These are phyloP conservation scores for Rutstroemia sp. DNA, from an alignment of 2,329 filamentous ascomycete species.

Conservation along the genomic window DNA sequence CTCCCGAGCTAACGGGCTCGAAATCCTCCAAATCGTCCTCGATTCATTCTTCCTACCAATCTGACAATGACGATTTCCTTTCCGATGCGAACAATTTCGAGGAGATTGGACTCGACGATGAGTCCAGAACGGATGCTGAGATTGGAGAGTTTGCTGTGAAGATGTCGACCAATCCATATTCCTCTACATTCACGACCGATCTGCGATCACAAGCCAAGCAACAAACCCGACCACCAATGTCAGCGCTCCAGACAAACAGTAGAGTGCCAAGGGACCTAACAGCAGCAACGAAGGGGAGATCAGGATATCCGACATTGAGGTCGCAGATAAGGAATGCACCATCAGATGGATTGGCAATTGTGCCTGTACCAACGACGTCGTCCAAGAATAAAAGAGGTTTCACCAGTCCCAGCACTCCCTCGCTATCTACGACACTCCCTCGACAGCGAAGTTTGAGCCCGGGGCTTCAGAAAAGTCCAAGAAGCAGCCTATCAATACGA, in stretches of 20 bases:
- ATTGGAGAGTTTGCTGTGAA: constrained; percentile 27
- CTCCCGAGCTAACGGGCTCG: constrained; percentile 72
- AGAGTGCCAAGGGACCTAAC: constrained; percentile 27
- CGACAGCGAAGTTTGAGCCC: constrained; percentile 28
- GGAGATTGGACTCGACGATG: constrained; percentile 80
- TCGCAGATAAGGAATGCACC: constrained; percentile 22
- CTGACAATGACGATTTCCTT: constrained; percentile 62
- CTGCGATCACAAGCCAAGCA: constrained; percentile 20
- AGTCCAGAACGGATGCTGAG: constrained; percentile 34
- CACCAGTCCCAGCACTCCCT: constrained; percentile 19
- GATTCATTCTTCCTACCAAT: constrained; percentile 68
- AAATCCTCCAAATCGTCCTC: constrained; percentile 91
- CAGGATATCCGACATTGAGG: constrained; percentile 20
- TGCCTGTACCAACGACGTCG: constrained; percentile 19
- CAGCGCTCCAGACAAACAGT: constrained; percentile 17
- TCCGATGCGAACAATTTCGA: constrained; percentile 81
- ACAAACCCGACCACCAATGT: constrained; percentile 20
- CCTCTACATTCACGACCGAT: constrained; percentile 20
- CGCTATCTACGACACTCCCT: constrained; percentile 18
- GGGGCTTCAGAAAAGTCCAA: constrained; percentile 13
- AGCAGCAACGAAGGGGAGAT: constrained; percentile 15
- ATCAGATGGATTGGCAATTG: constrained; percentile 24
- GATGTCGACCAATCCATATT: constrained; percentile 23
- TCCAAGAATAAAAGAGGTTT: constrained; percentile 17
- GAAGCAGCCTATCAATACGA: constrained; percentile 21